Conservation (phyloP, 2,329 filamentous ascomycete species). For the Sporothrix schenckii region DNA sequence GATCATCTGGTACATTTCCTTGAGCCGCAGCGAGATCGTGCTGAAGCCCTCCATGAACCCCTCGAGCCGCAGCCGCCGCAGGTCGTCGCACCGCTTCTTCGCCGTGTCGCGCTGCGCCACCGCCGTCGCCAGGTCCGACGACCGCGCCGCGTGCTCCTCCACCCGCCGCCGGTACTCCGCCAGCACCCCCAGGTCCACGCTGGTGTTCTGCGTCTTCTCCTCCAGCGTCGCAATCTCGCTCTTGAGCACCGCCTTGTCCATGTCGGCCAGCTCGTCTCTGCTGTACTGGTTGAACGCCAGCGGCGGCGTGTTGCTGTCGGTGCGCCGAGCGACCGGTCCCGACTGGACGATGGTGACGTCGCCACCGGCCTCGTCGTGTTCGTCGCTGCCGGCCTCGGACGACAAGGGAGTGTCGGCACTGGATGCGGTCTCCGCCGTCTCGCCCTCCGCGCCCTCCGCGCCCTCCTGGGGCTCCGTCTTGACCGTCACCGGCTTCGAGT, state of each 20-base stretch:
- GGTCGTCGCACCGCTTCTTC: conserved; percentile 90
- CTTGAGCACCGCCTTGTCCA: conserved; percentile 65
- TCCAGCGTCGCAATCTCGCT: conserved; percentile 65
- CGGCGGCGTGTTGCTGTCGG: conserved; percentile 43
- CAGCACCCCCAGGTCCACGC: conserved; percentile 80
- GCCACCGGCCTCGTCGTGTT: conserved; percentile 35
- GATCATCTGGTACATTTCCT: conserved; percentile 99
- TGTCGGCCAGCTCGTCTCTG: conserved; percentile 67
- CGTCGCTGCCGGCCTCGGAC: conserved; percentile 22
- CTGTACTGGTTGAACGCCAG: conserved; percentile 75
- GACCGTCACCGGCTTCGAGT: conserved; percentile 39
- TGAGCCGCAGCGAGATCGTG: conserved; percentile 88
- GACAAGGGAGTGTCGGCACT: background rate
- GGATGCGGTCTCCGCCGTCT: conserved; percentile 14
- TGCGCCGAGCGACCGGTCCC: background rate
- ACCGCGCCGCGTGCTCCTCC: conserved; percentile 50
- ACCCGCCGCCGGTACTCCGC: conserved; percentile 48
- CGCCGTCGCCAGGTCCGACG: conserved; percentile 79
- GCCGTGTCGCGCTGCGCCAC: conserved; percentile 78
- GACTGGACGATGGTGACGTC: conserved; percentile 44
- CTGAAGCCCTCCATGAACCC: conserved; percentile 99
- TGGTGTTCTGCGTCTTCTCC: conserved; percentile 77
- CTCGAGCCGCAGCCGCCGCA: conserved; percentile 85
- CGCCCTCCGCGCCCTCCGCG: conserved; percentile 6
- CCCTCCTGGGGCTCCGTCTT: conserved; percentile 38